Conservation (phyloP, 495 filamentous ascomycete species). For the Lichenothelia convexa region DNA sequence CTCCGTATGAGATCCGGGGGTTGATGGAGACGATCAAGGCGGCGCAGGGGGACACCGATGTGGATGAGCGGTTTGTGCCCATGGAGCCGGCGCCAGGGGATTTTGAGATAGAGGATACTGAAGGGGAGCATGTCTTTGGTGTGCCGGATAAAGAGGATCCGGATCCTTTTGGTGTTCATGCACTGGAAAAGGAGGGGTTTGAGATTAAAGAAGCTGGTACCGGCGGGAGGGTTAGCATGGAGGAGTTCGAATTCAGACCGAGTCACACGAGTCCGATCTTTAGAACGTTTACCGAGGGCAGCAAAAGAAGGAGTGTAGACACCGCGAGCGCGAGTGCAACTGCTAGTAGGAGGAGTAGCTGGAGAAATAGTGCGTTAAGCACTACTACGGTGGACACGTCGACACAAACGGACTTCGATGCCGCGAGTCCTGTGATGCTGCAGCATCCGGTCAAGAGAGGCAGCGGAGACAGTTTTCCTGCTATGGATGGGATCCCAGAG, state of each 20-base stretch:
- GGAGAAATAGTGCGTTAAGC: constrained; percentile 20
- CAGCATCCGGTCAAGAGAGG: constrained; percentile 1
- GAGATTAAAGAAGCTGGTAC: constrained; percentile 77
- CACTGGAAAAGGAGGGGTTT: constrained; percentile 65
- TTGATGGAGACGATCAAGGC: constrained; percentile 68
- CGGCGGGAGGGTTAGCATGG: constrained; percentile 44
- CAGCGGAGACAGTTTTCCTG: constrained; percentile 8
- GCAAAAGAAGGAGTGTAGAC: constrained; percentile 56
- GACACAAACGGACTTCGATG: constrained; percentile 18
- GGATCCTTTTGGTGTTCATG: constrained; percentile 76
- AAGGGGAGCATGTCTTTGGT: constrained; percentile 39
- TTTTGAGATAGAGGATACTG: constrained; percentile 34
- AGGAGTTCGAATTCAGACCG: constrained; percentile 65
- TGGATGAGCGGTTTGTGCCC: constrained; percentile 39
- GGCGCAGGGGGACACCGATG: constrained; percentile 60
- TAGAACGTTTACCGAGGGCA: constrained; percentile 39
- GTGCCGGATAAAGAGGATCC: constrained; percentile 61
- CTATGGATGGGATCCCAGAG: constrained; percentile 16
- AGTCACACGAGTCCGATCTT: constrained; percentile 61
- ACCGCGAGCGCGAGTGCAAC: neutral
- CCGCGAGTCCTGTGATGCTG: neutral
- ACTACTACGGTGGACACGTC: constrained; percentile 11
- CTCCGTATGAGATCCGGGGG: constrained; percentile 40
- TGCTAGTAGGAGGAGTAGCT: constrained; percentile 17
- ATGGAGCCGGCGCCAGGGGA: constrained; percentile 57